These are phyloP conservation scores for Lactarius quietus DNA, from an alignment of 768 basidiomycete genomes.

Conservation along the genomic window DNA sequence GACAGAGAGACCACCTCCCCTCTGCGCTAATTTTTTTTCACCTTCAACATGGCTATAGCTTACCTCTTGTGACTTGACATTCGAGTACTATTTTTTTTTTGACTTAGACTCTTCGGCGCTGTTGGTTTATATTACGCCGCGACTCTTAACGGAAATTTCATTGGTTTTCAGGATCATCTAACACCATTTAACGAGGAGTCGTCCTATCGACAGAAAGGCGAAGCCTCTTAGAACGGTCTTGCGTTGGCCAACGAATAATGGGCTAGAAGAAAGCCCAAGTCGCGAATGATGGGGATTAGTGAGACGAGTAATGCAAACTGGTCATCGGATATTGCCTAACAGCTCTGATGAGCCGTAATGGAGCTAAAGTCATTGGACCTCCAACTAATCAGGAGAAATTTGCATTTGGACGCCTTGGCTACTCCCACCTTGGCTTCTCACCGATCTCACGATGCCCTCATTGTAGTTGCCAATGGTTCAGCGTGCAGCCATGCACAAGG, in stretches of 20 bases:
- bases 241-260: not conserved
- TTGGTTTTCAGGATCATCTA: not conserved
- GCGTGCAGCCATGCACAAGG: not conserved
- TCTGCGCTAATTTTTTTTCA: not conserved
- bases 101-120: not conserved
- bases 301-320: not conserved
- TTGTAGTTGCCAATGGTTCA: not conserved
- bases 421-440: not conserved
- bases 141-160: not conserved
- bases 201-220: not conserved
- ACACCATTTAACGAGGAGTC: not conserved
- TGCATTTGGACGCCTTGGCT: not conserved
- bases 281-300: not conserved
- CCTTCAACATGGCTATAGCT: not conserved
- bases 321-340: not conserved
- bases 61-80: conserved; percentile 24
- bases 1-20: conserved; percentile 13
- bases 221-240: not conserved
- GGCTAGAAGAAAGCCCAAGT: not conserved
- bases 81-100: not conserved
- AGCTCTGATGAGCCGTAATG: not conserved
- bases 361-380: not conserved
- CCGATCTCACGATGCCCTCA: not conserved
- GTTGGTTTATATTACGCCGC: conserved; percentile 1
- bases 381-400: not conserved